These are phyloP conservation scores for Taphrina communis DNA, from an alignment of 1,139 yeast species.

Conservation along the genomic window DNA sequence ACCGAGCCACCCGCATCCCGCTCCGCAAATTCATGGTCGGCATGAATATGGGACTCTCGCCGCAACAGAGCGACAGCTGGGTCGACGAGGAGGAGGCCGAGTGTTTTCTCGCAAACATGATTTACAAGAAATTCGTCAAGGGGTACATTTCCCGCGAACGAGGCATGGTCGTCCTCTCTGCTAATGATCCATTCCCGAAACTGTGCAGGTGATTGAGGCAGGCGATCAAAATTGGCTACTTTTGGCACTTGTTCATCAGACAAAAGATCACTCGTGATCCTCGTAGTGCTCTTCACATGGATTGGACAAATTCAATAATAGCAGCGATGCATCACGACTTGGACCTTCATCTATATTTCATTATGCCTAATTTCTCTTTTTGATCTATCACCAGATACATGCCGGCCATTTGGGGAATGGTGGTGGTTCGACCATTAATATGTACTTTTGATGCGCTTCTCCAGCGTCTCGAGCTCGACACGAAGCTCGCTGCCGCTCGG, in stretches of 20 bases:
- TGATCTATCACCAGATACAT: too few relatives aligned
- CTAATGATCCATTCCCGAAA: constrained; percentile 72
- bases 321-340: constrained; percentile 1
- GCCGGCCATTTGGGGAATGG: not conserved
- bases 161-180: constrained; percentile 75
- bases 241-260: too few relatives aligned
- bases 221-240: not conserved
- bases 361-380: constrained; percentile 9
- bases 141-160: constrained; percentile 84
- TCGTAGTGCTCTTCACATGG: too few relatives aligned
- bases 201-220: constrained; percentile 11
- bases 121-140: constrained; percentile 65
- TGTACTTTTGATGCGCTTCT: constrained; percentile 20
- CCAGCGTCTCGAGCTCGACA: constrained; percentile 13
- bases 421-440: not conserved
- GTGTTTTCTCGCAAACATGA: constrained; percentile 71
- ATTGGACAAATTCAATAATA: not conserved
- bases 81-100: constrained; percentile 57
- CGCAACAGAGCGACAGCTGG: not conserved
- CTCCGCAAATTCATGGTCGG: constrained; percentile 59
- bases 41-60: constrained; percentile 52
- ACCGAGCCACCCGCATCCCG: constrained; percentile 57
- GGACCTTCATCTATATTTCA: not conserved
- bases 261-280: too few relatives aligned
- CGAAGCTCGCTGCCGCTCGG: constrained; percentile 13